phyloP scores from a whole-genome alignment of 78 protist genomes.

The Dictyostelium capitatum region DNA sequence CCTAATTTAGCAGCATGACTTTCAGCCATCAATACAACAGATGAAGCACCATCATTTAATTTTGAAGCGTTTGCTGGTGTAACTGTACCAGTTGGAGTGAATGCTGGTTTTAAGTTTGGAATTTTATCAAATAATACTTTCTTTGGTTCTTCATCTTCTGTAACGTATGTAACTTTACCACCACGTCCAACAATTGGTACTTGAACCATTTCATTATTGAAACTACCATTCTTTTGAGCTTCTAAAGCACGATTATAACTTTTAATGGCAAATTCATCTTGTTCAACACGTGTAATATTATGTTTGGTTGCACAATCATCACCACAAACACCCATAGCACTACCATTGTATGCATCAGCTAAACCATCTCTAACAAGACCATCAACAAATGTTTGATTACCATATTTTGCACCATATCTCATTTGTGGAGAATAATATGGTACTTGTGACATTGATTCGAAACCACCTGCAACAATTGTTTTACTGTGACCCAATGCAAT shows the following conservation, averaged over 20 bases:
- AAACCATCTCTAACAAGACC: conserved; percentile 96
- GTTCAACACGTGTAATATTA: conserved; percentile 92
- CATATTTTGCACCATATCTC: conserved; percentile 90
- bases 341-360: conserved; percentile 92
- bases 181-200: conserved; percentile 76
- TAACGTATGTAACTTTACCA: conserved; percentile 53
- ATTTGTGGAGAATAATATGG: conserved; percentile 92
- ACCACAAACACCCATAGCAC: conserved; percentile 95
- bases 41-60: conserved; percentile 98
- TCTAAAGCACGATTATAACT: conserved; percentile 87
- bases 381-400: conserved; percentile 86
- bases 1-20: conserved; percentile 80
- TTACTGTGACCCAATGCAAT: conserved; percentile 90
- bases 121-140: conserved; percentile 84
- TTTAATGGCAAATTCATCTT: conserved; percentile 94
- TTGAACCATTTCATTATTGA: conserved; percentile 85
- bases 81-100: conserved; percentile 89
- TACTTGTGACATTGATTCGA: conserved; percentile 98
- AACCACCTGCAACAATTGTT: conserved; percentile 96
- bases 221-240: conserved; percentile 81
- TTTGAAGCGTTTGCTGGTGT: conserved; percentile 98
- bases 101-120: conserved; percentile 87
- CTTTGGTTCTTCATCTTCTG: conserved; percentile 91
- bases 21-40: conserved; percentile 90
- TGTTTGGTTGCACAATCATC: conserved; percentile 92